Percentiles rank a stretch among this genome's conserved stretches.
Evolutionary conservation across 768 basidiomycete genomes (phyloP).

Genomic region (Leccinum variicolor): DNA sequence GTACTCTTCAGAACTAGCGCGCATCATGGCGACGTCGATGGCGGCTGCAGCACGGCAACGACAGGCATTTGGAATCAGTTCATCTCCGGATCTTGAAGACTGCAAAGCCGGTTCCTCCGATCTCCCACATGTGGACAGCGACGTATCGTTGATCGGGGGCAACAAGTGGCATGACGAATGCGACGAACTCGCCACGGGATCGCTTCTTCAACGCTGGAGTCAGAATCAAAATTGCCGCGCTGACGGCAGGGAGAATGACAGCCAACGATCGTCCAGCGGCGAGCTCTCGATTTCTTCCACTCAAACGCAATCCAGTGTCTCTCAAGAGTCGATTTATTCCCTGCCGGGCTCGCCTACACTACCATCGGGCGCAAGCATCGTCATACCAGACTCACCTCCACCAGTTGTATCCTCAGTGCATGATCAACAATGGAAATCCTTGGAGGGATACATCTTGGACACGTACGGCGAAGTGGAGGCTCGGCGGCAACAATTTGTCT

Average conservation of each 20-base stretch:
- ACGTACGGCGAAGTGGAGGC: slow-evolving; percentile 50
- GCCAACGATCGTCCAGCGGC: slow-evolving; percentile 5
- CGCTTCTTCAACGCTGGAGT: slow-evolving; percentile 23
- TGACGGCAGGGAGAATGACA: not conserved
- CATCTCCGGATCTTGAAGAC: slow-evolving; percentile 30
- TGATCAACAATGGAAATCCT: slow-evolving; percentile 22
- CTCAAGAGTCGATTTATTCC: slow-evolving; percentile 28
- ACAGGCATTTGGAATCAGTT: slow-evolving; percentile 50
- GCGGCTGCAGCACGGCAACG: slow-evolving; percentile 44
- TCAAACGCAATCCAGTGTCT: slow-evolving; percentile 16
- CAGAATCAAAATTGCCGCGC: slow-evolving; percentile 1
- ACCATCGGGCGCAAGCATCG: slow-evolving; percentile 8
- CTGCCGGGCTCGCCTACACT: slow-evolving; percentile 8
- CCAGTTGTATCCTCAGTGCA: slow-evolving; percentile 6
- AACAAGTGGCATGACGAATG: slow-evolving; percentile 39
- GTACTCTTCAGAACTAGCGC: slow-evolving; percentile 63
- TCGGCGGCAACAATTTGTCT: slow-evolving; percentile 62
- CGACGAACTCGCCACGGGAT: slow-evolving; percentile 28
- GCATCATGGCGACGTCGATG: slow-evolving; percentile 27
- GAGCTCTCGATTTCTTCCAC: slow-evolving; percentile 11
- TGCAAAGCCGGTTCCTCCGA: slow-evolving; percentile 1
- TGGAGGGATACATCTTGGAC: slow-evolving; percentile 19
- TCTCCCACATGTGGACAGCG: slow-evolving; percentile 43
- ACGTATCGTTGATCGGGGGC: slow-evolving; percentile 41
- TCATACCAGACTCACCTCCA: slow-evolving; percentile 10